Evolutionary conservation across 2,329 filamentous ascomycete genomes (phyloP).

Genomic region (Nigrospora osmanthi): DNA sequence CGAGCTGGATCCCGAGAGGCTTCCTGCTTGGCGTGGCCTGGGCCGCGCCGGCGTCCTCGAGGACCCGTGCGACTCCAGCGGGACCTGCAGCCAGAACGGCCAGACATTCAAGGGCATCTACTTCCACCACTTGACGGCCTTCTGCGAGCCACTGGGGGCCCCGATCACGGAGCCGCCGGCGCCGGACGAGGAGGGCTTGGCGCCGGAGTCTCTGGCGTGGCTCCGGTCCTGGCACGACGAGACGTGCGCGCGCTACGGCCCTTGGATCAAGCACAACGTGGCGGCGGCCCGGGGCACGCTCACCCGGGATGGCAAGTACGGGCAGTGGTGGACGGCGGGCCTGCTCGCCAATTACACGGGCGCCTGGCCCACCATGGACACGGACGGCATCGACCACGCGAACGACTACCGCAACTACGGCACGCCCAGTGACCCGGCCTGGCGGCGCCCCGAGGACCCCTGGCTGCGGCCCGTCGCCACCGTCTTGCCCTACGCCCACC

Average conservation of each 20-base stretch:
- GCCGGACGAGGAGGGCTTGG: slow-evolving; percentile 14
- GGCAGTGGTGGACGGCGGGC: slow-evolving; percentile 77
- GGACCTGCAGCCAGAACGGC: slow-evolving; percentile 69
- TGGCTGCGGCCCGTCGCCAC: neutral
- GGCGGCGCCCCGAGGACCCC: neutral
- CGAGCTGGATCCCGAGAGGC: slow-evolving; percentile 21
- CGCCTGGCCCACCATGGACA: slow-evolving; percentile 20
- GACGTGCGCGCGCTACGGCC: slow-evolving; percentile 57
- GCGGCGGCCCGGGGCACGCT: slow-evolving; percentile 63
- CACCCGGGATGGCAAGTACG: slow-evolving; percentile 63
- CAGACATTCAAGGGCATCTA: slow-evolving; percentile 95
- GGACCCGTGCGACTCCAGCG: slow-evolving; percentile 71
- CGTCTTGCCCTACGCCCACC: too few relatives aligned
- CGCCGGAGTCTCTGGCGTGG: slow-evolving; percentile 18
- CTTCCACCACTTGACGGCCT: slow-evolving; percentile 77
- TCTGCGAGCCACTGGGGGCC: slow-evolving; percentile 60
- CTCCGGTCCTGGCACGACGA: slow-evolving; percentile 39
- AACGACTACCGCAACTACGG: slow-evolving; percentile 42
- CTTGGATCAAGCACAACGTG: slow-evolving; percentile 76
- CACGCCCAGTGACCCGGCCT: slow-evolving; percentile 22
- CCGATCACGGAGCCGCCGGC: slow-evolving; percentile 34
- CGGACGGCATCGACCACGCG: slow-evolving; percentile 31
- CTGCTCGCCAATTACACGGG: slow-evolving; percentile 26
- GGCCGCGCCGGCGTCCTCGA: slow-evolving; percentile 76
- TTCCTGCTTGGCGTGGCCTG: slow-evolving; percentile 62